A percentile compares a stretch with the other conserved stretches of the same genome.
phyloP scores from a whole-genome alignment of 2,329 filamentous ascomycete genomes.

The Neofusicoccum sp. region DNA sequence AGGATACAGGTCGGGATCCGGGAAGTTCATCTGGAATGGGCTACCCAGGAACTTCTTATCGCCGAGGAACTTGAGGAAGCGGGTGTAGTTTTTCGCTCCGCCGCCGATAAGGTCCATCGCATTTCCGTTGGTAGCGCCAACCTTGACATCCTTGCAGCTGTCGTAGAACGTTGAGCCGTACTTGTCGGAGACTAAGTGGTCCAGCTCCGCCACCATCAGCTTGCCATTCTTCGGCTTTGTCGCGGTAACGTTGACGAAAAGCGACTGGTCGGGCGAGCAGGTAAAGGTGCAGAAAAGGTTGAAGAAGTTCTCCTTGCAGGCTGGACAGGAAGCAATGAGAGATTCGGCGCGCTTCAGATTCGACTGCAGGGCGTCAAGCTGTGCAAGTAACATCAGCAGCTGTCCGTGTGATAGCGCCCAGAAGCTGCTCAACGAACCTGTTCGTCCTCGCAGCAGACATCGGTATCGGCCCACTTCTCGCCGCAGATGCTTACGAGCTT shows the following conservation, averaged over 20 bases:
- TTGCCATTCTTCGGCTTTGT: conserved; percentile 65
- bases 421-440: conserved; percentile 59
- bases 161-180: conserved; percentile 90
- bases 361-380: conserved; percentile 78
- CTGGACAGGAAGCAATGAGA: conserved; percentile 90
- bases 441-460: conserved; percentile 81
- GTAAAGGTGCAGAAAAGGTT: conserved; percentile 98
- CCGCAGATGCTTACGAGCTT: conserved; percentile 87
- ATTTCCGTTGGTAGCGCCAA: conserved; percentile 88
- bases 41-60: conserved; percentile 90
- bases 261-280: conserved; percentile 93
- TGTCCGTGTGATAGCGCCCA: neutral
- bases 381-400: conserved; percentile 13
- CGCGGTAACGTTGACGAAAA: conserved; percentile 90
- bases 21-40: conserved; percentile 98
- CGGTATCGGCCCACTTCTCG: conserved; percentile 77
- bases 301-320: conserved; percentile 98
- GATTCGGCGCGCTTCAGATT: conserved; percentile 86
- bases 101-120: conserved; percentile 97
- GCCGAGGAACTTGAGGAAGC: conserved; percentile 88
- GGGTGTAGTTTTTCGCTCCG: conserved; percentile 84
- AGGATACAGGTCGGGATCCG: conserved; percentile 59
- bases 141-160: conserved; percentile 99
- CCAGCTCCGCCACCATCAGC: conserved; percentile 79
- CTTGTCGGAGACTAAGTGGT: conserved; percentile 81